Evolutionary conservation across 164 flowering plant genomes (phyloP).

Genomic region (Berberis thunbergii): DNA sequence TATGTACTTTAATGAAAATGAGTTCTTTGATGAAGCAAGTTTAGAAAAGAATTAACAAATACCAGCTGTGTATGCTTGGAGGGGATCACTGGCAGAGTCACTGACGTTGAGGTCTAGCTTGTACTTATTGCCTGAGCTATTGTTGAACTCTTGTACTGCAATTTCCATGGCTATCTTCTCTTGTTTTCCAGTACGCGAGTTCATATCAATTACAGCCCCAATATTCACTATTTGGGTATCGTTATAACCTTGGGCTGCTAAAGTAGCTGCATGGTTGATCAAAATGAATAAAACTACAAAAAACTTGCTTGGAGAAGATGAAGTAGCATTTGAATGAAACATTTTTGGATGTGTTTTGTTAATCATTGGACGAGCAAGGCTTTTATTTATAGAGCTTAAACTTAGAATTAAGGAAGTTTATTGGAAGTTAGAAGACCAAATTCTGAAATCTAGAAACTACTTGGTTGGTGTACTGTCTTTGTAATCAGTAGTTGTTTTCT

Average conservation of each 20-base stretch:
- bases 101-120: slow-evolving; percentile 17
- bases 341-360: background rate
- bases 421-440: too few relatives aligned
- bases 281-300: background rate
- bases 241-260: background rate
- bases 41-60: too few relatives aligned
- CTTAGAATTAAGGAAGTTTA: too few relatives aligned
- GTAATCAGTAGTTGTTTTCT: too few relatives aligned
- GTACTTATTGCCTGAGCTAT: background rate
- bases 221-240: background rate
- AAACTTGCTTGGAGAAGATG: background rate
- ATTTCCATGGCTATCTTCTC: slow-evolving; percentile 24
- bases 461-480: too few relatives aligned
- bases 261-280: background rate
- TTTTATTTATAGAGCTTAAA: too few relatives aligned
- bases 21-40: too few relatives aligned
- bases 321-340: background rate
- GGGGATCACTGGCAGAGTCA: slow-evolving; percentile 15
- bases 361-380: too few relatives aligned
- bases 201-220: slow-evolving; percentile 10
- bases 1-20: too few relatives aligned
- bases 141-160: slow-evolving; percentile 11
- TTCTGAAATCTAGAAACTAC: too few relatives aligned
- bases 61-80: slow-evolving; percentile 23
- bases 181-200: slow-evolving; percentile 20